These are phyloP conservation scores for Dryas alaskensis DNA, from an alignment of 306 rosid species.

Conservation along the genomic window DNA sequence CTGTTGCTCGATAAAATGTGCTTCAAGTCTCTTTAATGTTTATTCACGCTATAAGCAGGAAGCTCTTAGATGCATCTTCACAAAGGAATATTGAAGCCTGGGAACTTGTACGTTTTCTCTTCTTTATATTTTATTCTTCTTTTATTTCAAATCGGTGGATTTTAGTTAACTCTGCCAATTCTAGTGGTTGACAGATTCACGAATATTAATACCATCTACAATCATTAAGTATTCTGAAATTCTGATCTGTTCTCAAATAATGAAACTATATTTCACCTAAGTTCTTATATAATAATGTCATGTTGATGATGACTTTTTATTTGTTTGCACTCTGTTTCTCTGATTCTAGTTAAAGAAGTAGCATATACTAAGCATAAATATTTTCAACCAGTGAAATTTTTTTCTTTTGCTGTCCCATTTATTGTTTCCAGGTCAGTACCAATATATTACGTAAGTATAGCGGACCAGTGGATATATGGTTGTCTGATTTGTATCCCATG, in stretches of 20 bases:
- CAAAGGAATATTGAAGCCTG: constrained; percentile 62
- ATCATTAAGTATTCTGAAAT: not conserved
- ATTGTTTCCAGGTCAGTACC: constrained; percentile 59
- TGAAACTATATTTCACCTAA: constrained; percentile 1
- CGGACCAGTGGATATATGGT: constrained; percentile 85
- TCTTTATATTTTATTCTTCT: not conserved
- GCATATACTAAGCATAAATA: not conserved
- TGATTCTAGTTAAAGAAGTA: not conserved
- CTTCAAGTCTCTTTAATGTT: constrained; percentile 1
- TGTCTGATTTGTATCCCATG: constrained; percentile 48
- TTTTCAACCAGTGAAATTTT: not conserved
- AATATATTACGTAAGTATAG: constrained; percentile 77
- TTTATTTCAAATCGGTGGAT: not conserved
- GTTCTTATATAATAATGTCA: too few relatives aligned
- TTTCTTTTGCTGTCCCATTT: constrained; percentile 10
- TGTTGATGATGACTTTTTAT: not conserved
- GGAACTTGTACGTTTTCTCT: constrained; percentile 75
- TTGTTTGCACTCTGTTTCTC: not conserved
- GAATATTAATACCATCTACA: not conserved
- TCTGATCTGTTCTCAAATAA: too few relatives aligned
- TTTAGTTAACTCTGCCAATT: not conserved
- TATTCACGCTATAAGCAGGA: constrained; percentile 43
- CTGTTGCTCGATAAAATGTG: not conserved
- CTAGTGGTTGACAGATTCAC: not conserved
- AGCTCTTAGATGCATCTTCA: constrained; percentile 38